Percentiles rank a stretch among this genome's conserved stretches.
Conservation (phyloP, 208 protist genomes). For the Porcisia hertigi region DNA sequence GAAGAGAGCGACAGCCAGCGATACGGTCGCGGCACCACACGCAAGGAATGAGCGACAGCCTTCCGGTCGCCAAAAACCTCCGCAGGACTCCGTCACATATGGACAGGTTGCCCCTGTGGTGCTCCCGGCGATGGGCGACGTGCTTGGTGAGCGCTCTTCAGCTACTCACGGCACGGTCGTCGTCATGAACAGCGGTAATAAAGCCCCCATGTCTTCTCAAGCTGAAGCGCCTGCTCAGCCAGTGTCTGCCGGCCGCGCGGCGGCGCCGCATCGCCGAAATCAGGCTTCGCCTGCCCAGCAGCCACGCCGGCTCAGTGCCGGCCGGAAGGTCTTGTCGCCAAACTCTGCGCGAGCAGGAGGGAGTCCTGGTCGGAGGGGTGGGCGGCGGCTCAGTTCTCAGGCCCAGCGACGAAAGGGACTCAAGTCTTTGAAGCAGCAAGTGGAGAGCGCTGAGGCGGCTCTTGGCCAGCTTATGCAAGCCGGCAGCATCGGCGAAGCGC, state of each 20-base stretch:
- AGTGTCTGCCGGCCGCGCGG: background rate
- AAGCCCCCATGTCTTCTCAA: background rate
- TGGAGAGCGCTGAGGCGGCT: conserved; percentile 11
- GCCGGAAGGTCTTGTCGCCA: background rate
- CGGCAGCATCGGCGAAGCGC: conserved; percentile 12
- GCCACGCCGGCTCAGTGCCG: background rate
- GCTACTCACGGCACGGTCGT: background rate
- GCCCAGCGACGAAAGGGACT: background rate
- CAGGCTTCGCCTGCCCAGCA: conserved; percentile 1
- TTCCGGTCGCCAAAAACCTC: background rate
- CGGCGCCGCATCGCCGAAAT: background rate
- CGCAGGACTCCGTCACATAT: background rate
- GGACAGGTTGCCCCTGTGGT: background rate
- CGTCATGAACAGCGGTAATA: background rate
- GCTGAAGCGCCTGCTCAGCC: background rate
- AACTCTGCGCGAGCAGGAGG: conserved; percentile 1
- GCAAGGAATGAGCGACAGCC: background rate
- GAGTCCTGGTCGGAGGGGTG: background rate
- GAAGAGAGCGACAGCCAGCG: background rate
- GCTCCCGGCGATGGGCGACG: background rate
- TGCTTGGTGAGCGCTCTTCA: background rate
- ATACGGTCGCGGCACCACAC: background rate
- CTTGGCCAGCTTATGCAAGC: conserved; percentile 7
- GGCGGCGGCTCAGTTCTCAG: background rate
- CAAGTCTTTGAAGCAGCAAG: conserved; percentile 3